These are phyloP conservation scores for Russula ochroleuca DNA, from an alignment of 768 basidiomycete genomes.

Conservation along the genomic window DNA sequence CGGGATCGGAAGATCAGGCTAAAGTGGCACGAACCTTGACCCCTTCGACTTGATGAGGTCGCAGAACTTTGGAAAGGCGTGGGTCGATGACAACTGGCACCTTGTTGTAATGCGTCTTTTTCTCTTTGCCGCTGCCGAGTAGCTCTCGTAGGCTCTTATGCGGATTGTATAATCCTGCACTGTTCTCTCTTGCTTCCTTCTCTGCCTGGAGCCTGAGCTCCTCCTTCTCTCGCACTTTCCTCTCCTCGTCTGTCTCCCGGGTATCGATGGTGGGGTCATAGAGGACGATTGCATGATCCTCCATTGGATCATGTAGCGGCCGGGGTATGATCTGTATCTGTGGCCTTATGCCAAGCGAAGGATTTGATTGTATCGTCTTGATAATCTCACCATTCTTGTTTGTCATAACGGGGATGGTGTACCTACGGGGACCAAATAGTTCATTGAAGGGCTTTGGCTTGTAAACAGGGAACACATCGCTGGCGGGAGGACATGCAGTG, in stretches of 20 bases:
- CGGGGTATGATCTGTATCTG: conserved; percentile 77
- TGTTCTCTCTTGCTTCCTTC: conserved; percentile 64
- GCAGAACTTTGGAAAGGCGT: conserved; percentile 74
- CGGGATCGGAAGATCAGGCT: conserved; percentile 1
- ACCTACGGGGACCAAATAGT: conserved; percentile 47
- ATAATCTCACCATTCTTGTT: conserved; percentile 65
- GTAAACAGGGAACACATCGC: conserved; percentile 68
- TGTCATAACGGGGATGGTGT: conserved; percentile 80
- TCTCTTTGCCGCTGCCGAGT: conserved; percentile 65
- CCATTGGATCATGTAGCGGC: conserved; percentile 96
- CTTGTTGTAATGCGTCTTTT: conserved; percentile 64
- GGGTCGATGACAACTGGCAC: conserved; percentile 98
- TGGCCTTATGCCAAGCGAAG: conserved; percentile 81
- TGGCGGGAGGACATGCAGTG: conserved; percentile 52
- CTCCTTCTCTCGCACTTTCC: conserved; percentile 66
- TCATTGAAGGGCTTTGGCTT: conserved; percentile 73
- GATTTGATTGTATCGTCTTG: conserved; percentile 53
- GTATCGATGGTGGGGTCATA: conserved; percentile 97
- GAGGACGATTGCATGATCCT: conserved; percentile 94
- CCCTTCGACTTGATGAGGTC: conserved; percentile 97
- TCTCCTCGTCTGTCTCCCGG: conserved; percentile 84
- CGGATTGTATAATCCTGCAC: conserved; percentile 74
- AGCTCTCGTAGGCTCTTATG: conserved; percentile 86
- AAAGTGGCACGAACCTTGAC: conserved; percentile 66
- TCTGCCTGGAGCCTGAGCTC: conserved; percentile 60